Percentiles rank a stretch among this genome's conserved stretches.
These are phyloP conservation scores for Sphaerosporella brunnea DNA, from an alignment of 495 filamentous ascomycete species.

Conservation along the genomic window DNA sequence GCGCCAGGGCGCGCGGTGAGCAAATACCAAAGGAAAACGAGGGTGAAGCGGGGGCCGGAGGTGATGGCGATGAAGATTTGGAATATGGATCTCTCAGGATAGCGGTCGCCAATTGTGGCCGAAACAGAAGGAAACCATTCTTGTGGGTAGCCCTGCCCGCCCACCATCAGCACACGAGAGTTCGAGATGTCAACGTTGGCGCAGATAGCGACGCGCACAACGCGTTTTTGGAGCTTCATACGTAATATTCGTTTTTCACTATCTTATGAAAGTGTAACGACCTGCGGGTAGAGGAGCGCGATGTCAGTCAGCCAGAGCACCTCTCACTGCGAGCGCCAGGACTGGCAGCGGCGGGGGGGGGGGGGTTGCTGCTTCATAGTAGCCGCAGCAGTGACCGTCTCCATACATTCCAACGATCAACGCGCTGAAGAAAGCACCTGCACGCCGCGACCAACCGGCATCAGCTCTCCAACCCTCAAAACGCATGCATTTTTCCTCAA, in stretches of 20 bases:
- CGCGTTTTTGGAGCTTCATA: conserved; percentile 28
- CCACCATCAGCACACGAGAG: conserved; percentile 7
- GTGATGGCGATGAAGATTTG: conserved; percentile 94
- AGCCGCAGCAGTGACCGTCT: too few species aligned
- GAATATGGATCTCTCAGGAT: conserved; percentile 92
- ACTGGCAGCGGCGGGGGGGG: background rate
- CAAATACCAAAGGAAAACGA: conserved; percentile 85
- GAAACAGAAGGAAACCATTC: conserved; percentile 99
- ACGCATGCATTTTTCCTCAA: too few species aligned
- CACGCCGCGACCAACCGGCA: too few species aligned
- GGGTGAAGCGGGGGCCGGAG: conserved; percentile 77
- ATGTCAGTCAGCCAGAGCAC: conserved; percentile 2
- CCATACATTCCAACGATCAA: conserved; percentile 56
- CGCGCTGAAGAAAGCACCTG: conserved; percentile 83
- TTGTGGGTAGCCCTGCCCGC: conserved; percentile 60
- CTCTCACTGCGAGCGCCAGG: background rate
- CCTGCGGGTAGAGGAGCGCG: conserved; percentile 22
- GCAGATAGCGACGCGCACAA: too few species aligned
- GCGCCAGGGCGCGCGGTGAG: conserved; percentile 60
- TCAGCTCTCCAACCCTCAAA: too few species aligned
- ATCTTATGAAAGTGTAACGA: conserved; percentile 88
- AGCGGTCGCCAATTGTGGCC: conserved; percentile 94
- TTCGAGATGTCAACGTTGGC: background rate
- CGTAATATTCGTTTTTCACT: conserved; percentile 90
- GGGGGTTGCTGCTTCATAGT: too few species aligned